Percentiles rank a stretch among this genome's conserved stretches.
phyloP scores from a whole-genome alignment of 768 basidiomycete genomes.

The Solioccasus polychromus region DNA sequence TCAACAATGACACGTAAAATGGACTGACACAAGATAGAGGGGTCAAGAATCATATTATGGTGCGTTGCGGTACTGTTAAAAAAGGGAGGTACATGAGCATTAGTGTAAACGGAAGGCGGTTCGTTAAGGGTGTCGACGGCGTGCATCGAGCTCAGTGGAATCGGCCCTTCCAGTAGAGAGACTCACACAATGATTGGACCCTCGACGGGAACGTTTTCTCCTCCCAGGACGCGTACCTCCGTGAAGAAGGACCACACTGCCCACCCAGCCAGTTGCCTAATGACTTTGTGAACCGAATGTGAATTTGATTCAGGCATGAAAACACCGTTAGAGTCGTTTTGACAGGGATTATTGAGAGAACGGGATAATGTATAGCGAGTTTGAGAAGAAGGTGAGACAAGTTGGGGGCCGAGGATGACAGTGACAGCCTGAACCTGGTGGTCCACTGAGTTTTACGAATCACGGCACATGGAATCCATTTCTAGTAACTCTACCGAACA shows the following conservation, averaged over 20 bases:
- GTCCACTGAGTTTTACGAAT: not conserved
- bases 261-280: constrained; percentile 68
- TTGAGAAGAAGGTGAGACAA: not conserved
- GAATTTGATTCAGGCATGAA: constrained; percentile 33
- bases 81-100: constrained; percentile 14
- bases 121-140: not conserved
- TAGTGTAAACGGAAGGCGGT: not conserved
- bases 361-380: constrained; percentile 9
- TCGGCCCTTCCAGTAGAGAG: not conserved
- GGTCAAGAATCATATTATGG: constrained; percentile 96
- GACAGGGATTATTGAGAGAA: constrained; percentile 7
- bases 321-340: not conserved
- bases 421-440: not conserved
- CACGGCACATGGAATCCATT: not conserved
- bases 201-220: constrained; percentile 80
- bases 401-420: not conserved
- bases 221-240: constrained; percentile 81
- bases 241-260: constrained; percentile 87
- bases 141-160: constrained; percentile 1
- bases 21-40: constrained; percentile 71
- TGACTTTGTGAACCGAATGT: constrained; percentile 59
- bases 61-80: constrained; percentile 72
- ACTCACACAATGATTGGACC: constrained; percentile 94
- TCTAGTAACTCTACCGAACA: not conserved
- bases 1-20: constrained; percentile 12